Evolutionary conservation across 164 flowering plant genomes (phyloP), one percentile per base, ranked within the genome.

Genomic region (Taxillus chinensis): DNA sequence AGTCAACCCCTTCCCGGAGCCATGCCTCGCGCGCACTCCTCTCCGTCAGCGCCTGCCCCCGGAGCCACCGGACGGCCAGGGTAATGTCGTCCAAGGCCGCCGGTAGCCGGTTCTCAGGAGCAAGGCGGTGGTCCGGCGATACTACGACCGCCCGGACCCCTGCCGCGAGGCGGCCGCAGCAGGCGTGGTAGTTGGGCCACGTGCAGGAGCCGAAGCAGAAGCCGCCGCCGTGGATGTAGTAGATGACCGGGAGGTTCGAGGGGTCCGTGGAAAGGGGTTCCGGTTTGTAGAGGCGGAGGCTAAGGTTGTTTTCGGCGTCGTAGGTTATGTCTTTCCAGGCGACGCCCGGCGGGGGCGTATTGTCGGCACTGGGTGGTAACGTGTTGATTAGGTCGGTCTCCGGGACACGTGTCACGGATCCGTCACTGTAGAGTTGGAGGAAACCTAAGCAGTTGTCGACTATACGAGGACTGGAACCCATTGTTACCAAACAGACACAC

Each of bases 61-160:
- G 70, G 3, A 86, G 71, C 92, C 92, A 84, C 71, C 64, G 63
- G 45, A 86, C 9, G 9, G 83, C 76, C 0, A 14, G 48, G 0
- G 67, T 15, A 0, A 68, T 74, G 64, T 86, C 92, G 10, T 84
- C 85, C 50, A 82, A 7, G 40, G 87, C 83, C 0, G 89, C 86
- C n/a, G 92, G 89, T 3, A 86, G 82, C 62, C 80, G 52, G 64
- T 81, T 69, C 68, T 86, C 92, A 8, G 92, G 92, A 0, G 92
- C 89, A 56, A 84, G 69, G 16, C 91, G 72, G 70, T 84, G 80
- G 73, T 86, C 89, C 0, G 86, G 80, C 3, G 89, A 52, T 4
- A 84, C 27, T 0, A 86, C 76, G 5, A 84, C 7, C 39, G 80
- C 86, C 39, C 60, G 61, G 52, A 86, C 82, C 7, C 51, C 71